These are phyloP conservation scores for Rosa hybrid DNA, from an alignment of 331 rosid genomes.

Conservation along the genomic window DNA sequence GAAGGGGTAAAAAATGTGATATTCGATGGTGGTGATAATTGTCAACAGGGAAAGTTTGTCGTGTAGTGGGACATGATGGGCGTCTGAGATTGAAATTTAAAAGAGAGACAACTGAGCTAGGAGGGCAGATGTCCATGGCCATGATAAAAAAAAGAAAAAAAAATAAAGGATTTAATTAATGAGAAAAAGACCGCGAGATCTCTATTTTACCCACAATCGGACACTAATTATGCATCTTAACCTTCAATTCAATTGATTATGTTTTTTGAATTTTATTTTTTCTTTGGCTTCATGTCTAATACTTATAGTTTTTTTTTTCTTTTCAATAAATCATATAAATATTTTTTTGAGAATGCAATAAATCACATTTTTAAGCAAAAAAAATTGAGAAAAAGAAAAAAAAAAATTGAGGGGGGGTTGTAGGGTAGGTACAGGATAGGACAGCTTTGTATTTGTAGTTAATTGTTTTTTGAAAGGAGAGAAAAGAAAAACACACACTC, in stretches of 20 bases:
- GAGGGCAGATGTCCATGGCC: background rate
- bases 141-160: background rate
- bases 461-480: background rate
- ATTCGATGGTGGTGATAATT: conserved; percentile 5
- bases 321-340: too few relatives aligned
- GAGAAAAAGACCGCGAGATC: too few relatives aligned
- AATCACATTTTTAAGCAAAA: too few relatives aligned
- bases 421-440: conserved; percentile 37
- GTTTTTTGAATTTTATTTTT: too few relatives aligned
- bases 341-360: too few relatives aligned
- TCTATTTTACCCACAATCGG: too few relatives aligned
- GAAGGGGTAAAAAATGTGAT: background rate
- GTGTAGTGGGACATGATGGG: conserved; percentile 17
- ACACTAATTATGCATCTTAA: too few relatives aligned
- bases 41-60: conserved; percentile 28
- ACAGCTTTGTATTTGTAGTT: conserved; percentile 26
- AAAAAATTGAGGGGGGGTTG: conserved; percentile 1
- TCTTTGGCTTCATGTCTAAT: too few relatives aligned
- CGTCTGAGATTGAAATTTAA: conserved; percentile 10
- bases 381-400: background rate
- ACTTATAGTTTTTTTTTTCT: too few relatives aligned
- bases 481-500: background rate
- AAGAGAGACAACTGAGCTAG: background rate
- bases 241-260: too few relatives aligned
- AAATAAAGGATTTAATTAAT: background rate